These are phyloP conservation scores for Boletus patriciae DNA, from an alignment of 768 basidiomycete genomes.

Conservation along the genomic window DNA sequence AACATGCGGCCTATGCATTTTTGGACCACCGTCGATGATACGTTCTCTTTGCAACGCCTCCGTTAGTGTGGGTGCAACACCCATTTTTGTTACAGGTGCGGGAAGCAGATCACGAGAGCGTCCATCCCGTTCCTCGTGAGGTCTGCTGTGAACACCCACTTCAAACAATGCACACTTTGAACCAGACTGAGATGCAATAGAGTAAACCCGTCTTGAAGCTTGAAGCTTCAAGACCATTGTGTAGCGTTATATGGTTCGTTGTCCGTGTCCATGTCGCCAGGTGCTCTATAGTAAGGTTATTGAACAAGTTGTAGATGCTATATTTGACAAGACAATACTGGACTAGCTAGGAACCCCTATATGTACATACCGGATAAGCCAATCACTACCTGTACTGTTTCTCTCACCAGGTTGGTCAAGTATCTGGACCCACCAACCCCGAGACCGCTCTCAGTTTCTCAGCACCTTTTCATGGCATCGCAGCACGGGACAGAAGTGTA, in stretches of 20 bases:
- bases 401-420: too few species aligned
- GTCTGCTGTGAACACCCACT: conserved; percentile 36
- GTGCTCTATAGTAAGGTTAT: background rate
- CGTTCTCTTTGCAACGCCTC: background rate
- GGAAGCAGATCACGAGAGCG: conserved; percentile 44
- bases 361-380: too few species aligned
- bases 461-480: too few species aligned
- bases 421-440: too few species aligned
- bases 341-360: too few species aligned
- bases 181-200: too few species aligned
- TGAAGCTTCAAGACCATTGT: background rate
- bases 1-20: background rate
- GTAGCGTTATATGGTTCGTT: background rate
- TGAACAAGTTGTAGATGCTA: background rate
- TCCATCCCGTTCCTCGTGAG: conserved; percentile 32
- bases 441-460: too few species aligned
- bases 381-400: too few species aligned
- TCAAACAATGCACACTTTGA: conserved; percentile 33
- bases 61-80: conserved; percentile 56
- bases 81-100: conserved; percentile 57
- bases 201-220: background rate
- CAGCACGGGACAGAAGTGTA: too few species aligned
- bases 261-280: background rate
- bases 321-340: background rate
- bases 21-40: background rate